A percentile compares a stretch with the other conserved stretches of the same genome.
Conservation (phyloP, 306 rosid genomes). For the Cicer pinnatifidum region DNA sequence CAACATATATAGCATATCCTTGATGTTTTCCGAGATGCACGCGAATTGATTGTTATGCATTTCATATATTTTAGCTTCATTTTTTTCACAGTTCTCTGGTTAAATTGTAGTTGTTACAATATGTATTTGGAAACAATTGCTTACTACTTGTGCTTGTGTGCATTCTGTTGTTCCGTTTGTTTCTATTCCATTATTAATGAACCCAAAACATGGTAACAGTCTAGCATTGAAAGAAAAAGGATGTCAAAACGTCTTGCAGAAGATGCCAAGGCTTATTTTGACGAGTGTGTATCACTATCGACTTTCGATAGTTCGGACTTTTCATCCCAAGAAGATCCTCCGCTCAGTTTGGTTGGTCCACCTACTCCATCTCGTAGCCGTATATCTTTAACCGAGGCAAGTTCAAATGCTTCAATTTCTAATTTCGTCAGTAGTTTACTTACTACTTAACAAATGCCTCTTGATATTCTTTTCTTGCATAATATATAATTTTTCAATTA, state of each 20-base stretch:
- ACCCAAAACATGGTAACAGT: slow-evolving; percentile 52
- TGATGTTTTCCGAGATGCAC: slow-evolving; percentile 8
- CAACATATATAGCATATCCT: not conserved
- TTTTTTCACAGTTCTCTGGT: slow-evolving; percentile 8
- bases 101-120: slow-evolving; percentile 14
- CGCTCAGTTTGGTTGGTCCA: slow-evolving; percentile 55
- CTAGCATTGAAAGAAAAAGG: slow-evolving; percentile 90
- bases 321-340: slow-evolving; percentile 88
- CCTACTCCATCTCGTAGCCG: slow-evolving; percentile 49
- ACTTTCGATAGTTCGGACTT: slow-evolving; percentile 96
- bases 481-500: not conserved
- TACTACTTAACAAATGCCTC: slow-evolving; percentile 43
- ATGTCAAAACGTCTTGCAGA: slow-evolving; percentile 87
- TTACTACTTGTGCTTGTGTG: slow-evolving; percentile 16
- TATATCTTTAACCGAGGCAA: slow-evolving; percentile 56
- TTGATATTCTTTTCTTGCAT: slow-evolving; percentile 27
- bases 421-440: slow-evolving; percentile 36
- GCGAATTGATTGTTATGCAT: slow-evolving; percentile 5
- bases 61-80: not conserved
- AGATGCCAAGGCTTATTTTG: slow-evolving; percentile 94
- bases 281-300: slow-evolving; percentile 87
- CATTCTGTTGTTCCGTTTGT: slow-evolving; percentile 27
- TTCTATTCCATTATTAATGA: slow-evolving; percentile 31
- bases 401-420: slow-evolving; percentile 51
- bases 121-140: slow-evolving; percentile 23